These are phyloP conservation scores for Conidiobolus incongruus DNA, from an alignment of 371 early-diverging fungal species.

Conservation along the genomic window DNA sequence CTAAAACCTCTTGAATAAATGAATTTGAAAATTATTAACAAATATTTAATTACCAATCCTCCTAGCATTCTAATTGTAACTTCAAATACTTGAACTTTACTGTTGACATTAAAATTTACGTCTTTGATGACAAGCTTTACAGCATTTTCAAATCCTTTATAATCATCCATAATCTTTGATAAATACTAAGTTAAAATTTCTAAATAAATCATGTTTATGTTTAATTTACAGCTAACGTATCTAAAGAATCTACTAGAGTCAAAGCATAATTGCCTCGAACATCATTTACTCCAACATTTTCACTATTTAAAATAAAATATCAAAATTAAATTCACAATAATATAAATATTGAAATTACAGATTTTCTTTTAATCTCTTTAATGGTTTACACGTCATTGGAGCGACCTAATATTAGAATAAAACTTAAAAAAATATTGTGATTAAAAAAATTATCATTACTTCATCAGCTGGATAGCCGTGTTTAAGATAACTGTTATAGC, in stretches of 20 bases:
- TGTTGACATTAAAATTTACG: conserved; percentile 57
- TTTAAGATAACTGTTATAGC: conserved; percentile 57
- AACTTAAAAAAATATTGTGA: background rate
- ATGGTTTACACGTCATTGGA: conserved; percentile 59
- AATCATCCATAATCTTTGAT: conserved; percentile 40
- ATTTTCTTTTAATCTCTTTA: conserved; percentile 46
- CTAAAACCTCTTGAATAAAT: conserved; percentile 7
- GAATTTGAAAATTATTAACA: background rate
- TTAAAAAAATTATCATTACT: conserved; percentile 11
- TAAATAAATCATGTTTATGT: background rate
- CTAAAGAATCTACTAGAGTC: conserved; percentile 76
- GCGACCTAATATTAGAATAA: conserved; percentile 23
- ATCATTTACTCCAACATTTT: conserved; percentile 54
- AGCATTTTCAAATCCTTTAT: conserved; percentile 39
- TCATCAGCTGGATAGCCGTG: conserved; percentile 84
- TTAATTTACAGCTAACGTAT: conserved; percentile 48
- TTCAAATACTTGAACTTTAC: conserved; percentile 86
- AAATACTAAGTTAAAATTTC: background rate
- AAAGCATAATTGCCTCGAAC: conserved; percentile 78
- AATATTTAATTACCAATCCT: conserved; percentile 28
- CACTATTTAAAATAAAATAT: conserved; percentile 8
- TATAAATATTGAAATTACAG: conserved; percentile 18
- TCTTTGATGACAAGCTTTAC: conserved; percentile 34
- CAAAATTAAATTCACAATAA: no score
- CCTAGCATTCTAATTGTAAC: conserved; percentile 80